Evolutionary conservation across 805 yeast species (phyloP), one percentile per base, ranked within the genome.

Genomic region (Lipomyces sp.): DNA sequence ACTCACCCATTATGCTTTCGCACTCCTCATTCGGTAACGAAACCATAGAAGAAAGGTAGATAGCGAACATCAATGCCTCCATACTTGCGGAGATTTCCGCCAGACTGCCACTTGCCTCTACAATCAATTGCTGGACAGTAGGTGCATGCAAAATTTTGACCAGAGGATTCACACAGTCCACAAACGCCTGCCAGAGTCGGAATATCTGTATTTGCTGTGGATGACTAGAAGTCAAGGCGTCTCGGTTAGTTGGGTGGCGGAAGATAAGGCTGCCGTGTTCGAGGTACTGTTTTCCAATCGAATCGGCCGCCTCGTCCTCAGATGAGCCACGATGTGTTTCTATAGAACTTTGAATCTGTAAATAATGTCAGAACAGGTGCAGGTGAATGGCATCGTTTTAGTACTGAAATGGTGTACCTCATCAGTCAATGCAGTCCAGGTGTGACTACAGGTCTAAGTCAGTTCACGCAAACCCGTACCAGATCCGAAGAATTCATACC

Each of bases 61-160:
- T 50, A 11, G 18, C 53, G n/a, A 50, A 50, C 53, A 50, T 50
- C 29, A 50, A n/a, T 10, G 53, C 53, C 24, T 50, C 53, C 10
- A 15, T 24, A 18, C 29, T 29, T 1, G 5, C 13, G 24, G 29
- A 10, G 18, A 50, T 6, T n/a, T 10, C 13, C 6, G 10, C 32
- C 13, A 50, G 29, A n/a, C n/a, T 11, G 32, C 30, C 32, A 29
- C 30, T 50, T 4, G 53, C 53, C 2, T 50, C 53, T 10, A 50
- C 13, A n/a, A 50, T n/a, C 7, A 11, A 10, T 29, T 50, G 53
- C 53, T 50, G 53, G 13, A 50, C 32, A 2, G 30, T 50, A n/a
- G 53, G 53, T 13, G 53, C 53, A 50, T 50, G 53, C 4, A 29
- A 3, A 7, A 50, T 11, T 32, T 50, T 50, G 53, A 50, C 11